Percentiles rank a stretch among this genome's conserved stretches.
Evolutionary conservation across 177 flowering plant species (phyloP).

Genomic region (Telopea speciosissima): DNA sequence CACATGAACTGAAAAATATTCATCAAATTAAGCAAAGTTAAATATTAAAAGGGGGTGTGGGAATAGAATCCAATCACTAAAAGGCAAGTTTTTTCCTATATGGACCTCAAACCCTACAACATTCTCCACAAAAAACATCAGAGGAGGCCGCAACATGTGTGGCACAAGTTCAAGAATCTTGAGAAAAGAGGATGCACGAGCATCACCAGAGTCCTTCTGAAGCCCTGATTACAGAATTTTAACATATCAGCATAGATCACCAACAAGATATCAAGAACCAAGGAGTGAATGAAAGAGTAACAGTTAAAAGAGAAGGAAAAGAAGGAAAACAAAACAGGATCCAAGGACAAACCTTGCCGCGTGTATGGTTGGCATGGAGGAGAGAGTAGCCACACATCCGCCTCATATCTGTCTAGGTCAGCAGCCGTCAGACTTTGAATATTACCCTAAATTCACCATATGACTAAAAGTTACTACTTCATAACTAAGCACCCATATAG

Average conservation of each 20-base stretch:
- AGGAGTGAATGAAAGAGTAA: not conserved
- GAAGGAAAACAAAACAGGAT: not conserved
- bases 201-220: constrained; percentile 87
- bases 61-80: not conserved
- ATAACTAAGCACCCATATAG: not conserved
- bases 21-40: not conserved
- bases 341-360: constrained; percentile 63
- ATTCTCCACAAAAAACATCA: constrained; percentile 83
- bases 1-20: not conserved
- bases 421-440: constrained; percentile 77
- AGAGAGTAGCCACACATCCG: constrained; percentile 89
- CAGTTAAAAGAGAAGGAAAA: not conserved
- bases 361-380: constrained; percentile 99
- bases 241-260: not conserved
- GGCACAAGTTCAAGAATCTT: constrained; percentile 77
- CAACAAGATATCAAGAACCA: not conserved
- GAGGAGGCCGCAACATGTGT: constrained; percentile 47
- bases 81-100: constrained; percentile 1
- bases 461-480: not conserved
- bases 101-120: constrained; percentile 98
- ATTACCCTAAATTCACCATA: constrained; percentile 47
- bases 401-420: constrained; percentile 69
- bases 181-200: constrained; percentile 89
- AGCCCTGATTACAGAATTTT: constrained; percentile 45
- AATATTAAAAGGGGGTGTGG: no score